A percentile compares a stretch with the other conserved stretches of the same genome.
Conservation (phyloP, 305 asterid species). For the Caryopteris hybrid region DNA sequence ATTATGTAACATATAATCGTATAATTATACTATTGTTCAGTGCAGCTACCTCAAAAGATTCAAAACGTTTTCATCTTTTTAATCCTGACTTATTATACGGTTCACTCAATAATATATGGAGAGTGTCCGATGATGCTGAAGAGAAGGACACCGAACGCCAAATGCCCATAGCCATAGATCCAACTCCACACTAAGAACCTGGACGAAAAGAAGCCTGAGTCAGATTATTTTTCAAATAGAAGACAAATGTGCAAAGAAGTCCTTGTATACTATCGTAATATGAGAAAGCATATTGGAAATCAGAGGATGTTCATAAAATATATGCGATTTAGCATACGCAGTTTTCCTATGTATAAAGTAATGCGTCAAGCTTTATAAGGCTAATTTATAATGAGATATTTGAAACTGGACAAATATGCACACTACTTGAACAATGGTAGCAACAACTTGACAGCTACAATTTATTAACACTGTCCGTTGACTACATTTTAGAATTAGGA, state of each 20-base stretch:
- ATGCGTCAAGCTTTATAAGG: background rate
- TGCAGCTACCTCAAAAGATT: constrained; percentile 7
- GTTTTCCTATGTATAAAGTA: background rate
- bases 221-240: constrained; percentile 4
- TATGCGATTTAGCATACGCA: no score
- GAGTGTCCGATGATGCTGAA: constrained; percentile 82
- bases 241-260: no score
- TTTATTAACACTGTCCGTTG: background rate
- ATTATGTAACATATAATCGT: background rate
- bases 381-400: background rate
- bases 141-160: constrained; percentile 59
- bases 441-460: background rate
- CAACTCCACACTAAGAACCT: constrained; percentile 90
- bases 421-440: background rate
- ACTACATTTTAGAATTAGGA: background rate
- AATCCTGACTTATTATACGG: background rate
- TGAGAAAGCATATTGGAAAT: background rate
- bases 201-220: constrained; percentile 23
- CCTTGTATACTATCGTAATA: background rate
- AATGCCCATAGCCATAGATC: constrained; percentile 96
- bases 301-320: no score
- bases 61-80: background rate
- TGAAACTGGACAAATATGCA: background rate
- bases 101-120: constrained; percentile 67
- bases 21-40: background rate